Conservation (phyloP, 1,139 yeast species). For the Suhomyces choctaworum region DNA sequence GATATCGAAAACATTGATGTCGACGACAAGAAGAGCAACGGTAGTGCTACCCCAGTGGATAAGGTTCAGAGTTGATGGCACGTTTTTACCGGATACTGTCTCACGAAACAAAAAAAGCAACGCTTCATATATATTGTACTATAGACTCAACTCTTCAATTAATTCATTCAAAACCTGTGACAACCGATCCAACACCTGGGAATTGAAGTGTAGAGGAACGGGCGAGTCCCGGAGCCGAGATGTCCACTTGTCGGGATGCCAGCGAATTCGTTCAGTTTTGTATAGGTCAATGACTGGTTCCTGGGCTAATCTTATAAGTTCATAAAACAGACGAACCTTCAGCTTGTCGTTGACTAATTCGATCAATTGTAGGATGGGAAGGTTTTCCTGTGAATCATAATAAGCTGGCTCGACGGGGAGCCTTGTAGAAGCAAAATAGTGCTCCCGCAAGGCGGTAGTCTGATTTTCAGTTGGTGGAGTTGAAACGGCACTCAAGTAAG, state of each 20-base stretch:
- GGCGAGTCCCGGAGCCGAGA: constrained; percentile 16
- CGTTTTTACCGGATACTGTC: too few species aligned
- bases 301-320: constrained; percentile 17
- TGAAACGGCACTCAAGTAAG: constrained; percentile 23
- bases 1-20: constrained; percentile 12
- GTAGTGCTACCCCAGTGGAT: constrained; percentile 22
- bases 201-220: constrained; percentile 17
- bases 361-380: constrained; percentile 20
- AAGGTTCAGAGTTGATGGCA: constrained; percentile 14
- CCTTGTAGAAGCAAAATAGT: constrained; percentile 14
- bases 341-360: constrained; percentile 23
- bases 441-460: constrained; percentile 7
- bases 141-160: constrained; percentile 18
- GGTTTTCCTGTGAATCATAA: constrained; percentile 14
- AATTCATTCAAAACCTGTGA: constrained; percentile 34
- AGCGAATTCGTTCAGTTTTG: constrained; percentile 54
- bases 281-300: constrained; percentile 29
- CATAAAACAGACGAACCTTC: constrained; percentile 30
- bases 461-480: background rate
- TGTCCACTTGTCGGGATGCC: constrained; percentile 71
- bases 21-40: constrained; percentile 15
- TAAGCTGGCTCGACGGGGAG: constrained; percentile 18
- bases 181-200: constrained; percentile 31
- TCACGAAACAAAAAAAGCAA: too few species aligned
- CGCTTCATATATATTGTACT: constrained; percentile 5